Conservation (phyloP, 164 flowering plant species). For the Buxus sempervirens region DNA sequence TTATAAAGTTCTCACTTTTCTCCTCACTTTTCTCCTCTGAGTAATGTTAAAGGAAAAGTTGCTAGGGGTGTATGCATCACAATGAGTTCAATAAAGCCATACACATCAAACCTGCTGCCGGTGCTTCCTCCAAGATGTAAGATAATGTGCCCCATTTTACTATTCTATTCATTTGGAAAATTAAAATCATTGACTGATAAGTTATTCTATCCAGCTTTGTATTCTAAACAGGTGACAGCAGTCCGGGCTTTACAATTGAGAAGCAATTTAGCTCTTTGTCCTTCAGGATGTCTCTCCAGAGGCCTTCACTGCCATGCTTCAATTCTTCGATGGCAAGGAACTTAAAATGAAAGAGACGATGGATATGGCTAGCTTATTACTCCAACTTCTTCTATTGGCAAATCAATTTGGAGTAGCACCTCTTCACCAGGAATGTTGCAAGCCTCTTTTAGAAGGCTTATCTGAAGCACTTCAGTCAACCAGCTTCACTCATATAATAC, state of each 20-base stretch:
- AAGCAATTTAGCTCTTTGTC: conserved; percentile 66
- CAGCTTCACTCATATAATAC: not conserved
- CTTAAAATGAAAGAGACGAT: too few relatives aligned
- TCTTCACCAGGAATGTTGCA: too few relatives aligned
- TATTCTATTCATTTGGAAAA: not conserved
- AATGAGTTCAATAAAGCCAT: conserved; percentile 59
- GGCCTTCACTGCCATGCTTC: conserved; percentile 67
- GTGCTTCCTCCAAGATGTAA: conserved; percentile 88
- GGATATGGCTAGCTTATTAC: too few relatives aligned
- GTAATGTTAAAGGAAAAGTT: too few relatives aligned
- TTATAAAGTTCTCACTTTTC: too few relatives aligned
- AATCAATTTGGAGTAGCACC: too few relatives aligned
- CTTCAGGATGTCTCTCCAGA: conserved; percentile 59
- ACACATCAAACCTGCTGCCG: conserved; percentile 47
- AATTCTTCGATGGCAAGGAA: conserved; percentile 78
- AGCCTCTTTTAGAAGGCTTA: too few relatives aligned
- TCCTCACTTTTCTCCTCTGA: too few relatives aligned
- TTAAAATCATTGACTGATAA: conserved; percentile 6
- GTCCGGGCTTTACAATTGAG: conserved; percentile 77
- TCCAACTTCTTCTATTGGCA: too few relatives aligned
- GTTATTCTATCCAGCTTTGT: too few relatives aligned
- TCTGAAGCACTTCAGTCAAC: conserved; percentile 63
- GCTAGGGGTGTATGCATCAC: too few relatives aligned
- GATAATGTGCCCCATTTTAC: conserved; percentile 14
- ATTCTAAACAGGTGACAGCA: conserved; percentile 62